Evolutionary conservation across 768 basidiomycete species (phyloP), one percentile per base, ranked within the genome.

Genomic region (Boletus subcaerulescens): DNA sequence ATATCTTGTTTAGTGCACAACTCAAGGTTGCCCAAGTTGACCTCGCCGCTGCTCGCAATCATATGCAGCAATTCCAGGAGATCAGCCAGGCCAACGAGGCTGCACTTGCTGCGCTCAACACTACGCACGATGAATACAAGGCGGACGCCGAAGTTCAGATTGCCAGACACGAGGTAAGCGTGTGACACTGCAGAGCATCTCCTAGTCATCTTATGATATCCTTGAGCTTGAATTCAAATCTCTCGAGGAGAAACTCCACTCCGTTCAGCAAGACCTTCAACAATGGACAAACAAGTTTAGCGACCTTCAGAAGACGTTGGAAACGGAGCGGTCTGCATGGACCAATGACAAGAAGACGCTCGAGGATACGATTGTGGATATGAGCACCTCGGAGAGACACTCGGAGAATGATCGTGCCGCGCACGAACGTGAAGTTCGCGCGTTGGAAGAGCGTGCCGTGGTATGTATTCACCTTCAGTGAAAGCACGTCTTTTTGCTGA

Each of bases 41-140:
- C 60, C 79, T 93, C 35, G 77, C 83, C 11, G 75, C 82, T 18
- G 86, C 91, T 1, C 80, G 80, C 52, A 81, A 73, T 43, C 89
- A 93, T 63, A 85, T 87, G 29, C 81, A 88, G 55, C 93, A 94
- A 68, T 94, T 88, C 81, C 82, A 90, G 65, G 85, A 89, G 59
- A 93, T 95, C 61, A 88, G 87, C 57, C 82, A 86, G 63, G 87
- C 90, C 0, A 92, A 81, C 61, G 93, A 94, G 67, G 80, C 80
- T 58, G 89, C 91, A 10, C 75, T 95, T 8, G 76, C 81, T 29
- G 80, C 81, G 32, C 71, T 93, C 41, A 91, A 85, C 52, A 61
- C 74, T 0, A 91, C 89, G 0, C 85, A 86, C 58, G 92, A 94
- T 52, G 86, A 92, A 66, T 94, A 87, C 76, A 89, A 85, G 70